Percentiles rank a stretch among this genome's conserved stretches.
These are phyloP conservation scores for Endoconidiophora laricicola DNA, from an alignment of 2,329 filamentous ascomycete genomes.

Conservation along the genomic window DNA sequence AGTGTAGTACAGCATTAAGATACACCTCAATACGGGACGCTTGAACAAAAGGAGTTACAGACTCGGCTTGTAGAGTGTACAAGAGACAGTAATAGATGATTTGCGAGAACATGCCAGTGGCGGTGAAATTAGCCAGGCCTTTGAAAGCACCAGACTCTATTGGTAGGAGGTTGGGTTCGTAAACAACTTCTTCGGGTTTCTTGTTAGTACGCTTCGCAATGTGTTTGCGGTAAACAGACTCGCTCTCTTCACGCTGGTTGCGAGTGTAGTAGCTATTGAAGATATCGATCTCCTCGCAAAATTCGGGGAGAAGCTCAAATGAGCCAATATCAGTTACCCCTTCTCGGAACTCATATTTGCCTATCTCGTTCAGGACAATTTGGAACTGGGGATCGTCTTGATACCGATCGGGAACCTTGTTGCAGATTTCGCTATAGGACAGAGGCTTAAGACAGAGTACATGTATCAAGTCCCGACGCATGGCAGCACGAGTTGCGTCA, in stretches of 20 bases:
- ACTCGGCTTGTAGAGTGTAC: constrained; percentile 56
- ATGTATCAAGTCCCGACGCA: constrained; percentile 82
- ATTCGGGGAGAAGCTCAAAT: constrained; percentile 79
- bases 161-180: constrained; percentile 66
- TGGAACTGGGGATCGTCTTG: constrained; percentile 82
- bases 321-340: constrained; percentile 84
- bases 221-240: constrained; percentile 72
- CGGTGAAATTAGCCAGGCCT: constrained; percentile 61
- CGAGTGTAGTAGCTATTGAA: constrained; percentile 94
- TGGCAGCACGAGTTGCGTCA: constrained; percentile 48
- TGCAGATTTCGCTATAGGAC: constrained; percentile 81
- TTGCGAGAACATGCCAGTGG: constrained; percentile 73
- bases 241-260: constrained; percentile 91
- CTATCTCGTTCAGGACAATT: constrained; percentile 69
- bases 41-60: constrained; percentile 57
- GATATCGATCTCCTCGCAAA: constrained; percentile 76
- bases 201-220: constrained; percentile 79
- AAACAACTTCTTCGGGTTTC: constrained; percentile 67
- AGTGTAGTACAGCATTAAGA: constrained; percentile 76
- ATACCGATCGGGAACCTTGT: constrained; percentile 73
- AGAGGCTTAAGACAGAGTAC: constrained; percentile 92
- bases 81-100: constrained; percentile 77
- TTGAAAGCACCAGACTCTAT: constrained; percentile 66
- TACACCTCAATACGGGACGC: constrained; percentile 77
- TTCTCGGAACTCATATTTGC: constrained; percentile 77